phyloP scores from a whole-genome alignment of 371 early-diverging fungal species.

The Mucor ambiguus region DNA sequence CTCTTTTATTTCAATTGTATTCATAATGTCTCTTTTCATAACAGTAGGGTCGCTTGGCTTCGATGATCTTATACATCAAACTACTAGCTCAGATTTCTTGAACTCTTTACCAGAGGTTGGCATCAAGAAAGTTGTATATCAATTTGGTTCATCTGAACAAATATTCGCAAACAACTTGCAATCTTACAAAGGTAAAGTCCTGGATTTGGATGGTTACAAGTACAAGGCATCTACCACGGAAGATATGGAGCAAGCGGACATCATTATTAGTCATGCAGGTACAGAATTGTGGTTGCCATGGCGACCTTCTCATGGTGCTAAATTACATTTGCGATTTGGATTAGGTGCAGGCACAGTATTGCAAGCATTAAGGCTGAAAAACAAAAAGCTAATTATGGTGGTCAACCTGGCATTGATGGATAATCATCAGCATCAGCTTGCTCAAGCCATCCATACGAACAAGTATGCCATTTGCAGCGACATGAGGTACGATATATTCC shows the following conservation, averaged over 20 bases:
- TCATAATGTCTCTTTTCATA: constrained; percentile 56
- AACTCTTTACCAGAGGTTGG: constrained; percentile 30
- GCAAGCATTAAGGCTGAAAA: constrained; percentile 69
- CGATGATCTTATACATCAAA: constrained; percentile 65
- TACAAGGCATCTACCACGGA: constrained; percentile 61
- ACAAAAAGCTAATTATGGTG: constrained; percentile 71
- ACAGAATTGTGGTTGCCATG: constrained; percentile 8
- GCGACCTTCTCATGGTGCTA: not conserved
- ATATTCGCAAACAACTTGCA: constrained; percentile 24
- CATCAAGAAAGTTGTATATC: constrained; percentile 60
- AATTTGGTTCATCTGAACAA: constrained; percentile 71
- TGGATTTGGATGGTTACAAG: constrained; percentile 54
- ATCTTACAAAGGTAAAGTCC: constrained; percentile 1
- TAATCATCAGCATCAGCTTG: constrained; percentile 90
- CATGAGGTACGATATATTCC: constrained; percentile 34
- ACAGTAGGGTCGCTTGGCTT: constrained; percentile 94
- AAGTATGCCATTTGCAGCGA: constrained; percentile 57
- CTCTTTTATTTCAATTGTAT: not conserved
- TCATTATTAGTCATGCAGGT: constrained; percentile 81
- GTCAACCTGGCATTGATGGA: constrained; percentile 79
- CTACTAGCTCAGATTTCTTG: constrained; percentile 53
- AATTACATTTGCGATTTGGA: not conserved
- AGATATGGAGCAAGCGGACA: constrained; percentile 61
- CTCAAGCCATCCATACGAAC: constrained; percentile 60
- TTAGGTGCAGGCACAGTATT: constrained; percentile 81